Base-by-base conservation (phyloP, 768 basidiomycete species). In the Russula abietina region DNA sequence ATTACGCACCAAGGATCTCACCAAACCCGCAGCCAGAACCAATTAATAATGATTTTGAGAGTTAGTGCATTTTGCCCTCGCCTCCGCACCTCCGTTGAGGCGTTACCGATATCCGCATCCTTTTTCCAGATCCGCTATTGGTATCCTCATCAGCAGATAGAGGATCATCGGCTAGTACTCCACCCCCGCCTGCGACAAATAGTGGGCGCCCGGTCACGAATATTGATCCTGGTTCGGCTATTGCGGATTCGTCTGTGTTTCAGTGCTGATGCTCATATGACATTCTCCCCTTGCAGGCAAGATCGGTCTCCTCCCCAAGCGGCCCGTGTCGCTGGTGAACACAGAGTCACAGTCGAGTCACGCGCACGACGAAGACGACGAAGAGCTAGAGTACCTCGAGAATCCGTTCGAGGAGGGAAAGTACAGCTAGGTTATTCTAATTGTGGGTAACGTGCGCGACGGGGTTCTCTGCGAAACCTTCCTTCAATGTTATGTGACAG, bases 221-320 rank as follows among this genome's bases (percentile, higher is more conserved):
- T 26, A 67, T 67, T 45, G 65, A 66, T 22, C 60, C 66, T 45
- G 66, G 66, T 67, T 57, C 43, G 55, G 30, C 55, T 33, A 12
- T 12, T 33, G 6, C 12, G n/a, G 2, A 32, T 33, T 32, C 16
- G 1, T 19, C 26, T 38, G 19, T 28, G 8, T 14, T 43, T 55
- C 16, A 11, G 8, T 33, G 32, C 2, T 26, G 3, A 33, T 45
- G 39, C 46, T 57, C 26, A 50, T 24, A 11, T 26, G 16, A 17
- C 38, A 36, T 39, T 39, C 16, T 32, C n/a, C 4, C n/a, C 24
- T 22, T 16, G 9, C 57, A 67, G 65, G 59, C 55, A 71, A 70
- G 48, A 56, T 71, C 22, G 71, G 71, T 8, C 32, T 71, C 53
- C 69, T 72, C 36, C 71, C 71, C 9, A 71, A 71, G 59, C 67